Percentiles rank a stretch among this genome's conserved stretches.
Conservation (phyloP, 2,329 filamentous ascomycete species). For the Rutstroemia sp. region DNA sequence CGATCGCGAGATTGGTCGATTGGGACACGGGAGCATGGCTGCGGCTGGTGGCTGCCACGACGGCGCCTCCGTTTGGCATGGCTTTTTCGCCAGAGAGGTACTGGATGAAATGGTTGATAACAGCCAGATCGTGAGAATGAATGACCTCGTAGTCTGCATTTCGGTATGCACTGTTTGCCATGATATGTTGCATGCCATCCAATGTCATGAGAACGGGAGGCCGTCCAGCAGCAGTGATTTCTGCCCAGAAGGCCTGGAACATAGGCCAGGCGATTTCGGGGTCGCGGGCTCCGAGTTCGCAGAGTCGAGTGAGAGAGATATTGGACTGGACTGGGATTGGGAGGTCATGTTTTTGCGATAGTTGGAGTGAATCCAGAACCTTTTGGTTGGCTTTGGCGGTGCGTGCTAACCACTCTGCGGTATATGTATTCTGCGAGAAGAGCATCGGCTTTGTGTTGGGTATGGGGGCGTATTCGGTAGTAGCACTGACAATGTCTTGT, state of each 20-base stretch:
- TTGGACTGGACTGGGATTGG: constrained; percentile 50
- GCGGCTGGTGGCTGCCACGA: constrained; percentile 67
- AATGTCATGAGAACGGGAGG: constrained; percentile 62
- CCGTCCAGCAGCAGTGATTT: constrained; percentile 52
- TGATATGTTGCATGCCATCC: constrained; percentile 76
- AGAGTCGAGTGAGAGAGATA: constrained; percentile 60
- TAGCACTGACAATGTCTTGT: constrained; percentile 72
- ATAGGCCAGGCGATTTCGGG: constrained; percentile 72
- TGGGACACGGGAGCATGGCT: constrained; percentile 61
- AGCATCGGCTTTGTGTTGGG: constrained; percentile 47
- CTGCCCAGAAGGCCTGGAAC: constrained; percentile 73
- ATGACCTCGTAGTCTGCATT: constrained; percentile 63
- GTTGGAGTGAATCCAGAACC: constrained; percentile 48
- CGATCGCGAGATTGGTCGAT: constrained; percentile 62
- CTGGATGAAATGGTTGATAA: constrained; percentile 69
- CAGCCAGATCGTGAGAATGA: constrained; percentile 76
- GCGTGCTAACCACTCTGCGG: constrained; percentile 63
- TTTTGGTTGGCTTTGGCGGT: constrained; percentile 65
- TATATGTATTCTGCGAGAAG: constrained; percentile 76
- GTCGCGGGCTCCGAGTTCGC: constrained; percentile 62
- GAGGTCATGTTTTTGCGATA: constrained; percentile 48
- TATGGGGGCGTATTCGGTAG: constrained; percentile 72
- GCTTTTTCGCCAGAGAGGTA: constrained; percentile 54
- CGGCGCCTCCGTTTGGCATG: constrained; percentile 66
- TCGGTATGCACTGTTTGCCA: constrained; percentile 71